Base-by-base conservation (phyloP, 805 yeast species). In the Schwanniomyces yamadae region DNA sequence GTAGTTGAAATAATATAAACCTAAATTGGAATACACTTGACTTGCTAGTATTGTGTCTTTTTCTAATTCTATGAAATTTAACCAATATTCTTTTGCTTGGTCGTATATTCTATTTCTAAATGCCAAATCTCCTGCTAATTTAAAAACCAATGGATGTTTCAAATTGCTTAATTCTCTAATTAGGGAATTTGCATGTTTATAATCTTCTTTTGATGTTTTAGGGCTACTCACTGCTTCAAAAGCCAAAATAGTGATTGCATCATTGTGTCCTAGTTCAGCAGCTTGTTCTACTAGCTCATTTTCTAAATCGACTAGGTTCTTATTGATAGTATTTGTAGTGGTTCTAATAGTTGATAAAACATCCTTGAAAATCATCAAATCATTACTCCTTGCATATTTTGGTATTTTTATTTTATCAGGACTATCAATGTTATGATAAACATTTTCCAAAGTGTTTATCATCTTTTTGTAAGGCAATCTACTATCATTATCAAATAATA, bases 261-360 rank as follows among this genome's bases (percentile, higher is more conserved):
- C 87, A 44, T 79, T 75, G 49, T 84, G 78, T 0, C 96, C 96
- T 50, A 78, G 50, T 49, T 85, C 95, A 0, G 95, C 95, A 10
- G 95, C 87, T 34, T 73, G 73, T 41, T 88, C 95, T n/a, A 89
- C 73, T 14, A 90, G 57, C 44, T 77, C 80, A 44, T 80, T 77
- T 52, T 89, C 96, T 23, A 87, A 61, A 10, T 64, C 75, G 4
- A 83, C 63, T 14, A 83, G 60, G 41, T 78, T 63, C 34, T 54
- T 71, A 47, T 83, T 80, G 2, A 75, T 66, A 0, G 82, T 66
- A 40, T 81, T 80, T 1, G 90, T 77, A 22, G 75, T 70, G 5
- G 61, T 65, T 28, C 96, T 58, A 34, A 84, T 67, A 34, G 75
- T 77, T 31, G 77, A 80, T 18, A 89, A 60, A 0, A 84, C 80